phyloP scores from a whole-genome alignment of 2,329 filamentous ascomycete species.

The Verticillium tricorpus region DNA sequence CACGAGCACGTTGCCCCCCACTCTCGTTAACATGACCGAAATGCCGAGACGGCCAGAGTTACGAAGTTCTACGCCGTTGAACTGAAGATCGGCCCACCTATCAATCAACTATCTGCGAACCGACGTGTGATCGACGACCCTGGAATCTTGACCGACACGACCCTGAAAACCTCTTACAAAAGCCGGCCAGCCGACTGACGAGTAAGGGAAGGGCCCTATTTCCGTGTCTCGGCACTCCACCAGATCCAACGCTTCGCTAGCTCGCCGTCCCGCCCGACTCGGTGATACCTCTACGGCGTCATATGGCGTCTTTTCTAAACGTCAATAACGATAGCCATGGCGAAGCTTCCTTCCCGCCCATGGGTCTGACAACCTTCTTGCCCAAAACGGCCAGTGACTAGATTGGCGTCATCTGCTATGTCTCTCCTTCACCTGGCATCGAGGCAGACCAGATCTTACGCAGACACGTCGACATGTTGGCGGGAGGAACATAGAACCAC shows the following conservation, averaged over 20 bases:
- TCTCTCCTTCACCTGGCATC: too few relatives aligned
- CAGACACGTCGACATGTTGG: too few relatives aligned
- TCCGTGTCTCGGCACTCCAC: not conserved
- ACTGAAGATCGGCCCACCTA: not conserved
- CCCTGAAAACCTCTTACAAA: not conserved
- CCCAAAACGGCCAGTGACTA: not conserved
- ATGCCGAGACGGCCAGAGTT: slow-evolving; percentile 1
- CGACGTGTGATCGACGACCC: not conserved
- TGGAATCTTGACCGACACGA: not conserved
- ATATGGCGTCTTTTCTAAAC: not conserved
- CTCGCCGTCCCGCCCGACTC: not conserved
- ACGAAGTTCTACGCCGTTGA: not conserved
- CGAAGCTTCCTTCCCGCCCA: not conserved
- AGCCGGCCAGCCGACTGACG: not conserved
- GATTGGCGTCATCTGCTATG: too few relatives aligned
- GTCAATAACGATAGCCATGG: not conserved
- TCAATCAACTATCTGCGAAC: not conserved
- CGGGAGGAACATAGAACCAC: too few relatives aligned
- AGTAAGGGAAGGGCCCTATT: not conserved
- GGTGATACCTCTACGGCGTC: not conserved
- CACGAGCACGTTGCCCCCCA: slow-evolving; percentile 11
- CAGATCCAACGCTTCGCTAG: not conserved
- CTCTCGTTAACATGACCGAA: not conserved
- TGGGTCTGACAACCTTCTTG: not conserved
- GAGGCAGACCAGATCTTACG: too few relatives aligned